Evolutionary conservation across 768 basidiomycete genomes (phyloP).

Genomic region (Ramaria sp.): DNA sequence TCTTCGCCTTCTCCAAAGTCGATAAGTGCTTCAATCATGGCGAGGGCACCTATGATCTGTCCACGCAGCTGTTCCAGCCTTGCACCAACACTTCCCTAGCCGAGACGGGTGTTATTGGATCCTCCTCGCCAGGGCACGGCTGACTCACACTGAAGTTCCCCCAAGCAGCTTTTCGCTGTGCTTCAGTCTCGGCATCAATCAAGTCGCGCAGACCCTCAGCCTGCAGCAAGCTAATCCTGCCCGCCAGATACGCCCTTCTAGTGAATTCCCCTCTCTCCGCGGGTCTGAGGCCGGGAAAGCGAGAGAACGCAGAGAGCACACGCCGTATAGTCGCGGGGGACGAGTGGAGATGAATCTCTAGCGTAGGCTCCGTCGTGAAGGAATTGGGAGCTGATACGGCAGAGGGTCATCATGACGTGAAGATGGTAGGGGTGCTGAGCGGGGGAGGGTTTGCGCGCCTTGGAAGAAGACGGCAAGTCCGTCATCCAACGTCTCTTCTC

Average conservation of each 20-base stretch:
- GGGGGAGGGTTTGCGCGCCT: constrained; percentile 35
- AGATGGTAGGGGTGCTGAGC: not conserved
- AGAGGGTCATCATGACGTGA: not conserved
- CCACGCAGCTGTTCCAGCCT: constrained; percentile 54
- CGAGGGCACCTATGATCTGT: constrained; percentile 60
- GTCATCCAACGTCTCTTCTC: constrained; percentile 56
- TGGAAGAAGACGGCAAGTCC: constrained; percentile 75
- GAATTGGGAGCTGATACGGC: constrained; percentile 52
- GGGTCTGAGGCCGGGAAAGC: constrained; percentile 54
- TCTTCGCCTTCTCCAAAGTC: constrained; percentile 92
- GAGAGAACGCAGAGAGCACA: constrained; percentile 51
- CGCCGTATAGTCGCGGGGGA: constrained; percentile 71
- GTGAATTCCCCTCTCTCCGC: constrained; percentile 89
- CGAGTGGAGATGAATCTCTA: constrained; percentile 84
- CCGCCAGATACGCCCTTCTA: constrained; percentile 67
- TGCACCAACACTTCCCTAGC: constrained; percentile 49
- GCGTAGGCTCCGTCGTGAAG: constrained; percentile 71
- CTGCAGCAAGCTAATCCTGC: constrained; percentile 77
- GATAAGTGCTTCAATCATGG: constrained; percentile 79
- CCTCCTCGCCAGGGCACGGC: constrained; percentile 1
- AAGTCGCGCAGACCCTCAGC: constrained; percentile 83
- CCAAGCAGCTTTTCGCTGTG: constrained; percentile 65
- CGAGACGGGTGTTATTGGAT: not conserved
- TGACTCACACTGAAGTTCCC: constrained; percentile 10
- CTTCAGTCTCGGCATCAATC: constrained; percentile 81